Conservation (phyloP, 805 yeast genomes). For the Lipomyces yamanashiensis region DNA sequence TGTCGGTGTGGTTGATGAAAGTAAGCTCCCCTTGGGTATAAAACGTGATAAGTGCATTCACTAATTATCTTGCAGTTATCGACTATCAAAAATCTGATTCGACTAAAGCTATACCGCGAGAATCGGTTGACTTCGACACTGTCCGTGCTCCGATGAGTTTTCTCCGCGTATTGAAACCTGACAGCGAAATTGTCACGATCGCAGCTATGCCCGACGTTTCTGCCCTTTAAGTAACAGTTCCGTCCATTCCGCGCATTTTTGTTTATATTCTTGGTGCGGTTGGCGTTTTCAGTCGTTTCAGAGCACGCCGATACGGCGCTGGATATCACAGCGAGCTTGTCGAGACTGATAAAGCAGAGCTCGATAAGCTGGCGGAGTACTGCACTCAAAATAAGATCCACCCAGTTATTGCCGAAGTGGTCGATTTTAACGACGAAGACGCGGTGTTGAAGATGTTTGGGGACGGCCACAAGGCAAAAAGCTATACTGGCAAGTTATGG, state of each 20-base stretch:
- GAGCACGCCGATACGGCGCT: slow-evolving; percentile 4
- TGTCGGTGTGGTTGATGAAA: slow-evolving; percentile 31
- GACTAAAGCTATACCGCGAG: slow-evolving; percentile 23
- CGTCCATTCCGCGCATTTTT: too few relatives aligned
- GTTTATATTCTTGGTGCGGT: too few relatives aligned
- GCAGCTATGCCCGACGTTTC: slow-evolving; percentile 16
- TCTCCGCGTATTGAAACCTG: slow-evolving; percentile 21
- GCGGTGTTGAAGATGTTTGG: slow-evolving; percentile 27
- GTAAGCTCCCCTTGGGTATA: background rate
- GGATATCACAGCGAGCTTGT: background rate
- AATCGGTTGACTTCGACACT: slow-evolving; percentile 36
- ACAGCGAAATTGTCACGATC: slow-evolving; percentile 31
- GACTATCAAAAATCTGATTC: slow-evolving; percentile 37
- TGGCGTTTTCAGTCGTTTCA: background rate
- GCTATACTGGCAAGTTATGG: slow-evolving; percentile 36
- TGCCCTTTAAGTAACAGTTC: too few relatives aligned
- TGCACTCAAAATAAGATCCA: slow-evolving; percentile 34
- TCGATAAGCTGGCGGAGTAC: slow-evolving; percentile 11
- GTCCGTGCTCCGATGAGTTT: slow-evolving; percentile 21
- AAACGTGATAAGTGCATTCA: background rate
- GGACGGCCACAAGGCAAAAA: slow-evolving; percentile 24
- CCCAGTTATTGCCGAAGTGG: slow-evolving; percentile 29
- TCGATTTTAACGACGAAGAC: slow-evolving; percentile 18
- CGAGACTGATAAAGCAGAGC: background rate
- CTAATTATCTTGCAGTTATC: slow-evolving; percentile 5